Percentiles rank a stretch among this genome's conserved stretches.
Conservation (phyloP, 495 filamentous ascomycete species). For the Penicillium desertorum region DNA sequence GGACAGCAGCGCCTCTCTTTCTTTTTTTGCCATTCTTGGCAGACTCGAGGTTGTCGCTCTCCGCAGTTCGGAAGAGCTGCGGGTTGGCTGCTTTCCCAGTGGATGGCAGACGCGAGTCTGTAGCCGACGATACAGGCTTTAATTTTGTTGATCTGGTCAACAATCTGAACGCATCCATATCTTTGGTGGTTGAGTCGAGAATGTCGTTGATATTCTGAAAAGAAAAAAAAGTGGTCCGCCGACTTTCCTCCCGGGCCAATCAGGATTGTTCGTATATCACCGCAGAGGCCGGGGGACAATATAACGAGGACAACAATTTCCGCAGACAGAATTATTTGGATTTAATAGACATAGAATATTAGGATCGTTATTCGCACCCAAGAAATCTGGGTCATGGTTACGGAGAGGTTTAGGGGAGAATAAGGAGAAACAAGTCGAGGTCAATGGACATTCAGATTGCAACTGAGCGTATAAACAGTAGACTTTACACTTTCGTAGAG, state of each 20-base stretch:
- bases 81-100: conserved; percentile 52
- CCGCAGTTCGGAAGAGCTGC: conserved; percentile 51
- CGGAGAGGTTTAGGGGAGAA: not conserved
- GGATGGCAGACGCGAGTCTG: conserved; percentile 44
- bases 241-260: conserved; percentile 40
- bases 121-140: conserved; percentile 34
- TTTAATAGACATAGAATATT: not conserved
- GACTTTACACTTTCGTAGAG: not conserved
- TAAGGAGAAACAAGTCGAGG: not conserved
- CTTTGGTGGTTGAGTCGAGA: conserved; percentile 19
- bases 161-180: conserved; percentile 56
- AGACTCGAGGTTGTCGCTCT: conserved; percentile 36
- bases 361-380: not conserved
- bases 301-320: not conserved
- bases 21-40: conserved; percentile 41
- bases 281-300: not conserved
- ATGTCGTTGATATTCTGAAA: conserved; percentile 31
- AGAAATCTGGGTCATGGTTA: not conserved
- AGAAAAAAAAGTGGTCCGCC: conserved; percentile 29
- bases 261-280: conserved; percentile 15
- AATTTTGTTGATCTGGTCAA: conserved; percentile 56
- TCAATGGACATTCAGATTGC: not conserved
- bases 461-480: not conserved
- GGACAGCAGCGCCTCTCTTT: conserved; percentile 31
- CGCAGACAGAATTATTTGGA: not conserved